These are phyloP conservation scores for Melaleuca alternifolia DNA, from an alignment of 345 rosid species.

Conservation along the genomic window DNA sequence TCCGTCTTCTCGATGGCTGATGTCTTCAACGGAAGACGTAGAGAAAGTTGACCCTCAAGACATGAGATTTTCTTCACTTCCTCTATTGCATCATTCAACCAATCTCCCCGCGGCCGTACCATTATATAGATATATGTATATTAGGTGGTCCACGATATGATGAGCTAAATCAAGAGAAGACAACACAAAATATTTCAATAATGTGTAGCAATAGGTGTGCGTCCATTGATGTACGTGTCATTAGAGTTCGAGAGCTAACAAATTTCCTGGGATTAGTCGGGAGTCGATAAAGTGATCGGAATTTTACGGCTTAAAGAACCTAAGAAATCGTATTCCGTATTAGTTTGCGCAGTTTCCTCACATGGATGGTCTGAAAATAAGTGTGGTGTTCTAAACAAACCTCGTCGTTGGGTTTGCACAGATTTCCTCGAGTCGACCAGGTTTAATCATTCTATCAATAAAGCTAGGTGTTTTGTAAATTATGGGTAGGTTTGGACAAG, in stretches of 20 bases:
- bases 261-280: not conserved
- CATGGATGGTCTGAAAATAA: not conserved
- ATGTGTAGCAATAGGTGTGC: not conserved
- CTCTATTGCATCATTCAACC: not conserved
- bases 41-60: not conserved
- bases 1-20: not conserved
- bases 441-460: not conserved
- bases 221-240: not conserved
- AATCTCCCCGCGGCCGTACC: not conserved
- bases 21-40: not conserved
- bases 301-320: not conserved
- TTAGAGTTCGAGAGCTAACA: not conserved
- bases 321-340: not conserved
- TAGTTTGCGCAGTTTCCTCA: not conserved
- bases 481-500: not conserved
- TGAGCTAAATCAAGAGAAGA: not conserved
- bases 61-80: not conserved
- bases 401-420: not conserved
- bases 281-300: not conserved
- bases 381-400: not conserved
- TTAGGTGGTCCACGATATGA: slow-evolving; percentile 1
- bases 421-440: not conserved
- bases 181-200: not conserved
- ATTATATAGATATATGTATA: not conserved
- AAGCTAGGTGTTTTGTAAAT: not conserved